Conservation (phyloP, 805 yeast genomes). For the Cyberlindnera samutprakarnensis region DNA sequence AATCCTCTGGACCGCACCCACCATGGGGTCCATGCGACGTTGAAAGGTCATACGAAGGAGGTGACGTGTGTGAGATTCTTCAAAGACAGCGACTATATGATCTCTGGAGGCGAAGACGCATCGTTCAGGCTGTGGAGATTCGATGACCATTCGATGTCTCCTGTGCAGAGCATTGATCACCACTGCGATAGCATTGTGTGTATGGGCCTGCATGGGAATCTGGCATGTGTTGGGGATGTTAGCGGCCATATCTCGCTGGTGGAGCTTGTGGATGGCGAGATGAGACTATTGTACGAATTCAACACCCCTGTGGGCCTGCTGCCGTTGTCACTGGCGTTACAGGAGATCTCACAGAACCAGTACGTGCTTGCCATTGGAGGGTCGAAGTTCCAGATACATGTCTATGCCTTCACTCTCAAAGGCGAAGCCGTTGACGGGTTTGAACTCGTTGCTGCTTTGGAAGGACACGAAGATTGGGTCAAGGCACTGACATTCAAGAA, state of each 20-base stretch:
- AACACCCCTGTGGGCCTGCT: constrained; percentile 39
- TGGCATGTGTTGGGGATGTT: constrained; percentile 57
- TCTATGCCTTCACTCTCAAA: constrained; percentile 37
- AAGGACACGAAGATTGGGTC: constrained; percentile 98
- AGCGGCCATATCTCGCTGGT: constrained; percentile 52
- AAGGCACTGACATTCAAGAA: constrained; percentile 56
- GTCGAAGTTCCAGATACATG: constrained; percentile 44
- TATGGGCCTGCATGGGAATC: constrained; percentile 30
- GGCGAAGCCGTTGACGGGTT: constrained; percentile 18
- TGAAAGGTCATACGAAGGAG: constrained; percentile 53
- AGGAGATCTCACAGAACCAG: constrained; percentile 24
- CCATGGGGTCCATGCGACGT: constrained; percentile 44
- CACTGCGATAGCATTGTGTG: constrained; percentile 49
- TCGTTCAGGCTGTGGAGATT: constrained; percentile 53
- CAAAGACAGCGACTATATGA: constrained; percentile 35
- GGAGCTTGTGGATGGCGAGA: constrained; percentile 25
- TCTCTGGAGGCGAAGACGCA: constrained; percentile 66
- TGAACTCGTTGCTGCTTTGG: constrained; percentile 42
- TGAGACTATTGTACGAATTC: constrained; percentile 25
- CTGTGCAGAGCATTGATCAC: constrained; percentile 27
- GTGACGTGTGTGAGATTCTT: constrained; percentile 63
- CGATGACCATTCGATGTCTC: constrained; percentile 11
- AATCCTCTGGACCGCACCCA: constrained; percentile 38
- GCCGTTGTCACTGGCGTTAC: constrained; percentile 34
- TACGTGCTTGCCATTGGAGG: constrained; percentile 68